Conservation (phyloP, 805 yeast species). For the Grigorovia yakushimaensis region DNA sequence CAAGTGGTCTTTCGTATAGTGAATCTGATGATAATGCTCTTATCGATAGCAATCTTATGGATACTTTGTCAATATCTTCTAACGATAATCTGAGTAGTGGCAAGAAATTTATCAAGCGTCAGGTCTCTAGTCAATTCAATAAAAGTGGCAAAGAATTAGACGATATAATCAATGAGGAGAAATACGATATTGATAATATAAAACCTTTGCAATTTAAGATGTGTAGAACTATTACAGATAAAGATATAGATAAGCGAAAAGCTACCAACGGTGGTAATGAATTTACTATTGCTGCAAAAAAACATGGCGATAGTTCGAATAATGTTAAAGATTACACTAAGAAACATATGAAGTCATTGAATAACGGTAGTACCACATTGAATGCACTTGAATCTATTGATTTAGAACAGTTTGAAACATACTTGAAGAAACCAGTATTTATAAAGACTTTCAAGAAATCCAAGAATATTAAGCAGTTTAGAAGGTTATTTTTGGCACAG, state of each 20-base stretch:
- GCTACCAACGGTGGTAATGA: background rate
- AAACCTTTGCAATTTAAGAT: constrained; percentile 21
- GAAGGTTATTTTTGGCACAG: constrained; percentile 55
- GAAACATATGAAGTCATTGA: background rate
- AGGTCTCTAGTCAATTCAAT: background rate
- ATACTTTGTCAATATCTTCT: background rate
- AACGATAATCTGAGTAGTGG: background rate
- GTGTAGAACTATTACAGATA: constrained; percentile 1
- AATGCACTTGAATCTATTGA: constrained; percentile 21
- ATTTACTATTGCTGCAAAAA: too few relatives aligned
- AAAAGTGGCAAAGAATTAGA: background rate
- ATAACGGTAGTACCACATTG: background rate
- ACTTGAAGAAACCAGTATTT: constrained; percentile 45
- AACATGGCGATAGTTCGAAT: too few relatives aligned
- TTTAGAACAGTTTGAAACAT: constrained; percentile 33
- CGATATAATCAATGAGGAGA: background rate
- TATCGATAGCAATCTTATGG: background rate
- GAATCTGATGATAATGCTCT: background rate
- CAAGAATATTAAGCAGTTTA: constrained; percentile 37
- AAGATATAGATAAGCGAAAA: background rate
- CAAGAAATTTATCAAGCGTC: background rate
- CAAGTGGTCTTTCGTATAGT: background rate
- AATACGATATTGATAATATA: constrained; percentile 14
- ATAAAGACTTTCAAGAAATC: constrained; percentile 40
- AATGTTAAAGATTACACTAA: background rate